A percentile compares a stretch with the other conserved stretches of the same genome.
phyloP scores from a whole-genome alignment of 768 basidiomycete species.

The Lactarius pseudohatsudake region DNA sequence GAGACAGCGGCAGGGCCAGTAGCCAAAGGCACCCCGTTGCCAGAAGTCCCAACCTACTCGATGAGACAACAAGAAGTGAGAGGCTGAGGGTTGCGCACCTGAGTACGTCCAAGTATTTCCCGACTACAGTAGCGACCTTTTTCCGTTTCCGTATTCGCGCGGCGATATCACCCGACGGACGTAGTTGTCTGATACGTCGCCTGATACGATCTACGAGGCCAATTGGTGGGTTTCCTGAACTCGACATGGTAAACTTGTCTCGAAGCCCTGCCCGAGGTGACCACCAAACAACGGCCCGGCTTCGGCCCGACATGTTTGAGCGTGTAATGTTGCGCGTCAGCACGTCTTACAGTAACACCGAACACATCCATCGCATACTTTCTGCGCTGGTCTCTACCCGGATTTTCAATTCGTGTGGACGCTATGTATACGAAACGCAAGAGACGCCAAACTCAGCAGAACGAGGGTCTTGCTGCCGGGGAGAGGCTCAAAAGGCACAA shows the following conservation, averaged over 20 bases:
- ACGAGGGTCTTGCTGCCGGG: slow-evolving; percentile 57
- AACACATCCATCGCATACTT: neutral
- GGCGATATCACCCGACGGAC: slow-evolving; percentile 12
- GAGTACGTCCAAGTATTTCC: slow-evolving; percentile 19
- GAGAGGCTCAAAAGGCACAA: slow-evolving; percentile 61
- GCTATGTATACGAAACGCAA: slow-evolving; percentile 61
- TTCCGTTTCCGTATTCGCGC: slow-evolving; percentile 25
- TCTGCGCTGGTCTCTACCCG: neutral
- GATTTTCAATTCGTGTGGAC: slow-evolving; percentile 22
- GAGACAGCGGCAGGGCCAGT: slow-evolving; percentile 65
- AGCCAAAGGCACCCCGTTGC: slow-evolving; percentile 80
- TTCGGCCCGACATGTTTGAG: slow-evolving; percentile 15
- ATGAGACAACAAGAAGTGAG: slow-evolving; percentile 11
- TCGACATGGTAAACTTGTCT: slow-evolving; percentile 7
- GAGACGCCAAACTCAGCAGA: slow-evolving; percentile 46
- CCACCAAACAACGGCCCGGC: slow-evolving; percentile 5
- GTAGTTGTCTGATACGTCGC: slow-evolving; percentile 5
- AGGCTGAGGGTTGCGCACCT: slow-evolving; percentile 19
- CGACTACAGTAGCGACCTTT: slow-evolving; percentile 1
- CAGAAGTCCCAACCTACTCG: slow-evolving; percentile 55
- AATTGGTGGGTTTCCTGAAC: neutral
- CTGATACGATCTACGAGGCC: slow-evolving; percentile 12
- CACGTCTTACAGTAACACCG: slow-evolving; percentile 6
- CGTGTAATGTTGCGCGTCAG: slow-evolving; percentile 9
- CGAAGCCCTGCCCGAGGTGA: neutral